Conservation (phyloP, 805 yeast species). For the Yarrowia yakushimensis region DNA sequence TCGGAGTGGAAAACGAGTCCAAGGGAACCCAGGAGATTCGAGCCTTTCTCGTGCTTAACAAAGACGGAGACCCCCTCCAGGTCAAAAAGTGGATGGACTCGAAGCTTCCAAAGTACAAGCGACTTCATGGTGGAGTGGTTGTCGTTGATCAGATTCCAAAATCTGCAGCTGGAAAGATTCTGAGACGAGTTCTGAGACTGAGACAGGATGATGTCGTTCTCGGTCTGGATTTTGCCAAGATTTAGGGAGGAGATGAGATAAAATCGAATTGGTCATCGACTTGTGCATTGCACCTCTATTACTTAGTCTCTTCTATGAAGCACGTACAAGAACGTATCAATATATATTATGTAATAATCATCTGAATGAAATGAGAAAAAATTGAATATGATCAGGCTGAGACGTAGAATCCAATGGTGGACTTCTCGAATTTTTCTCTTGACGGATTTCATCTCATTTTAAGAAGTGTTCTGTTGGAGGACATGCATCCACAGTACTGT, state of each 20-base stretch:
- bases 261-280: too few species aligned
- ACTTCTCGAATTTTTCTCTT: too few species aligned
- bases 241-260: not conserved
- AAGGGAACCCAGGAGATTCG: conserved; percentile 66
- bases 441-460: too few species aligned
- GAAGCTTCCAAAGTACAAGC: conserved; percentile 40
- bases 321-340: too few species aligned
- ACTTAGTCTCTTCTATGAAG: too few species aligned
- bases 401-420: too few species aligned
- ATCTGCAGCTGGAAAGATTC: conserved; percentile 90
- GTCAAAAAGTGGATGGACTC: conserved; percentile 38
- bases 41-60: conserved; percentile 37
- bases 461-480: too few species aligned
- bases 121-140: conserved; percentile 49
- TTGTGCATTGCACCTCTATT: too few species aligned
- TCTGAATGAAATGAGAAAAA: too few species aligned
- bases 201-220: conserved; percentile 30
- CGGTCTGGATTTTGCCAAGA: conserved; percentile 18
- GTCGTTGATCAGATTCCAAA: conserved; percentile 83
- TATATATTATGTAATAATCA: too few species aligned
- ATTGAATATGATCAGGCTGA: too few species aligned
- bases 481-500: too few species aligned
- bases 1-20: conserved; percentile 63
- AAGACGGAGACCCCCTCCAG: conserved; percentile 28
- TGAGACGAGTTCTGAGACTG: conserved; percentile 84